Percentiles rank a stretch among this genome's conserved stretches.
phyloP scores from a whole-genome alignment of 768 basidiomycete species.

The Pisolithus orientalis region DNA sequence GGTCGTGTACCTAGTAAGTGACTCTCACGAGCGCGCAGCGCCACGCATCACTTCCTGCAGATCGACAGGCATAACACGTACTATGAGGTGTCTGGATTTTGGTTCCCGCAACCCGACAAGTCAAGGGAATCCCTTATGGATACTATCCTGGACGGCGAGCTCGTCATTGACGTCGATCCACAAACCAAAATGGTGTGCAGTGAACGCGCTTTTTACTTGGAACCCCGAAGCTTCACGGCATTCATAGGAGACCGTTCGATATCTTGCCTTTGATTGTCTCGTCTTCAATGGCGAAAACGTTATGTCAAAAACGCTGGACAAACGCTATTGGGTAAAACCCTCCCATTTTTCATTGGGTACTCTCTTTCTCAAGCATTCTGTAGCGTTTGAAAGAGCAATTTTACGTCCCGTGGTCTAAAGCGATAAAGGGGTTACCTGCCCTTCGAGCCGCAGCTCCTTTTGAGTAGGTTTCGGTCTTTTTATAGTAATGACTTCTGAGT shows the following conservation, averaged over 20 bases:
- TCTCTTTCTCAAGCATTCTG: not conserved
- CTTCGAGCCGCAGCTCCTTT: slow-evolving; percentile 68
- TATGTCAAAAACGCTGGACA: slow-evolving; percentile 76
- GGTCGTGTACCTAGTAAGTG: slow-evolving; percentile 67
- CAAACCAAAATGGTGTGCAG: slow-evolving; percentile 56
- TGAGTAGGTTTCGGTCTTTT: slow-evolving; percentile 48
- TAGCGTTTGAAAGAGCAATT: slow-evolving; percentile 70
- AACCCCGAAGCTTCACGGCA: not conserved
- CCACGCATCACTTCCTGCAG: slow-evolving; percentile 35
- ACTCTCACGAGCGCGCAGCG: slow-evolving; percentile 1
- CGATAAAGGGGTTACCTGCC: slow-evolving; percentile 62
- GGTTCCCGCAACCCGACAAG: slow-evolving; percentile 85
- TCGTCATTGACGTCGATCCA: slow-evolving; percentile 86
- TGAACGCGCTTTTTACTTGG: not conserved
- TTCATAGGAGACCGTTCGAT: slow-evolving; percentile 68
- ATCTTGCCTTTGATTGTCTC: slow-evolving; percentile 89
- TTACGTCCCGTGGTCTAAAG: slow-evolving; percentile 69
- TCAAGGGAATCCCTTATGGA: slow-evolving; percentile 61
- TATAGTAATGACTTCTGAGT: not conserved
- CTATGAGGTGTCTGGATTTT: slow-evolving; percentile 66
- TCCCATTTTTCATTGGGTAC: not conserved
- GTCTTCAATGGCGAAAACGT: slow-evolving; percentile 83
- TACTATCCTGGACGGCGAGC: slow-evolving; percentile 88
- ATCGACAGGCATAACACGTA: slow-evolving; percentile 94
- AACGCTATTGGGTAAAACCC: slow-evolving; percentile 78